These are phyloP conservation scores for Sporisorium reilianum DNA, from an alignment of 1,284 basidiomycete species.

Conservation along the genomic window DNA sequence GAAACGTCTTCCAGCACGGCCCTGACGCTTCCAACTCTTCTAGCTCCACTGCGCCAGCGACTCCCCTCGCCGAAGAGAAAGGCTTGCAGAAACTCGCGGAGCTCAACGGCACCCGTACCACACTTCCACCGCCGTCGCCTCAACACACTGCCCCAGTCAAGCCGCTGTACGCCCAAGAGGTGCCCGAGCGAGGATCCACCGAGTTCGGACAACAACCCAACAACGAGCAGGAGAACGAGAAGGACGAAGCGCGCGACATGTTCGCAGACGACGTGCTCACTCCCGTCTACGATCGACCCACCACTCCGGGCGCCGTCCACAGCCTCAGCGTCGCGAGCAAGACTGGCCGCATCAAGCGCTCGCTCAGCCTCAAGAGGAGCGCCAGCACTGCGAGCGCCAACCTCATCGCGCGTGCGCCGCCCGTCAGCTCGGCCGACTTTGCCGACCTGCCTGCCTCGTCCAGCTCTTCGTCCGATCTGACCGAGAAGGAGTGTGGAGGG, in stretches of 20 bases:
- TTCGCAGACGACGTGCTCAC: constrained; percentile 19
- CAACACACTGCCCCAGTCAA: background rate
- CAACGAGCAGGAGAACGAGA: constrained; percentile 11
- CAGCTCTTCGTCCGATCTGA: constrained; percentile 24
- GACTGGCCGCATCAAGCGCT: constrained; percentile 40
- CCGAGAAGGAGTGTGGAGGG: background rate
- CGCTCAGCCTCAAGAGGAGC: constrained; percentile 46
- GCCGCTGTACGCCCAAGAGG: constrained; percentile 32
- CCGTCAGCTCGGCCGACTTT: constrained; percentile 52
- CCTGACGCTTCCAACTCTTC: constrained; percentile 13
- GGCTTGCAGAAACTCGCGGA: constrained; percentile 20
- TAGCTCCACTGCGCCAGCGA: constrained; percentile 13
- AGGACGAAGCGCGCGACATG: constrained; percentile 37
- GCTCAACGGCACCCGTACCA: constrained; percentile 10
- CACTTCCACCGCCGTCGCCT: background rate
- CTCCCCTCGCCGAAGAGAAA: constrained; percentile 27
- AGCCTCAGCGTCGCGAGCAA: constrained; percentile 33
- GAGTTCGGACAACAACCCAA: background rate
- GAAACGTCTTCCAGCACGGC: constrained; percentile 27
- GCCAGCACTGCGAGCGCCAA: constrained; percentile 30
- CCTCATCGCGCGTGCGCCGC: constrained; percentile 47
- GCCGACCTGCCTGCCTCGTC: constrained; percentile 33
- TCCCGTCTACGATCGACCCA: constrained; percentile 7
- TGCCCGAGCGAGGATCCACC: background rate
- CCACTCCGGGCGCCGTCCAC: constrained; percentile 19